phyloP scores from a whole-genome alignment of 352 stramenopile genomes.

The Phytophthora constricta region DNA sequence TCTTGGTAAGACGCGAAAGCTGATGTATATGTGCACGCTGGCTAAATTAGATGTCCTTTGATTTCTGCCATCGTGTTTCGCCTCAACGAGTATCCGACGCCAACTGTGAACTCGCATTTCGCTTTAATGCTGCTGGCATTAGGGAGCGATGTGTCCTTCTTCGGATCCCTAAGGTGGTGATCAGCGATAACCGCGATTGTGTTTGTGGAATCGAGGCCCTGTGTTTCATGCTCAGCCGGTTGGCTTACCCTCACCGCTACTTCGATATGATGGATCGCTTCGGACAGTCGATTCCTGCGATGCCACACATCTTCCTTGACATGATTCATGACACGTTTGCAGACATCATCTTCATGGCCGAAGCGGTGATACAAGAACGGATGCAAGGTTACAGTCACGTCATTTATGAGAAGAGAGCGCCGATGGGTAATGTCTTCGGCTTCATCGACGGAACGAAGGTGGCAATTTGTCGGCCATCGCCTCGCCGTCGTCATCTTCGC shows the following conservation, averaged over 20 bases:
- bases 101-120: background rate
- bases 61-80: background rate
- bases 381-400: background rate
- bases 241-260: background rate
- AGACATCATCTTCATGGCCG: background rate
- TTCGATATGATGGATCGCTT: background rate
- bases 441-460: background rate
- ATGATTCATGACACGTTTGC: background rate
- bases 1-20: too few species aligned
- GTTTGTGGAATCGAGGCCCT: background rate
- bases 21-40: too few species aligned
- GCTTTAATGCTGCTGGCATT: background rate
- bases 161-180: background rate
- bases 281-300: background rate
- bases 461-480: background rate
- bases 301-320: background rate
- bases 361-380: background rate
- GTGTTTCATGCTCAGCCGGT: background rate
- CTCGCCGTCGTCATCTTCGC: background rate
- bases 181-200: background rate
- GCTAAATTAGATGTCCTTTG: background rate
- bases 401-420: background rate
- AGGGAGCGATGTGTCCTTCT: background rate
- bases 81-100: background rate
- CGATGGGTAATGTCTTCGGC: background rate